phyloP scores from a whole-genome alignment of 352 stramenopile genomes.

The Globisporangium nagaii region DNA sequence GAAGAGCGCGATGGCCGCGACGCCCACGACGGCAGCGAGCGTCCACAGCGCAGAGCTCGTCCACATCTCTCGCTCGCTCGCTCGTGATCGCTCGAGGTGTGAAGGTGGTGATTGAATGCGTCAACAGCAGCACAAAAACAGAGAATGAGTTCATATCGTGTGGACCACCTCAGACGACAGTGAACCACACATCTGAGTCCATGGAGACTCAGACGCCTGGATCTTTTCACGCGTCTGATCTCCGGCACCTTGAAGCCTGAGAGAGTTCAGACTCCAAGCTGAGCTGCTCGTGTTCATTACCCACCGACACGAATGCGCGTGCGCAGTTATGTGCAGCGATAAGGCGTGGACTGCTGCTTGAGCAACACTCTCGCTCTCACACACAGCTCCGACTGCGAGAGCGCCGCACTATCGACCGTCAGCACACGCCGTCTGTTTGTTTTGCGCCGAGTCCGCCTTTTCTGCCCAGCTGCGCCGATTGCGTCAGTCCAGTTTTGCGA shows the following conservation, averaged over 20 bases:
- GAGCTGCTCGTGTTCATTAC: too few relatives aligned
- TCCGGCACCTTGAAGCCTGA: background rate
- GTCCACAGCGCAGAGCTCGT: slow-evolving; percentile 14
- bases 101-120: background rate
- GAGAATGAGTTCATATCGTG: slow-evolving; percentile 7
- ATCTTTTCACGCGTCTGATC: background rate
- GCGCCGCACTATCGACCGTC: too few relatives aligned
- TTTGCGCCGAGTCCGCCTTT: too few relatives aligned
- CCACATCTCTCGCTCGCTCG: slow-evolving; percentile 13
- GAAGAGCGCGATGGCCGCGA: slow-evolving; percentile 12
- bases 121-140: background rate
- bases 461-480: background rate
- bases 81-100: background rate
- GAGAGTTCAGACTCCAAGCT: background rate
- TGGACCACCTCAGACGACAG: background rate
- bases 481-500: too few relatives aligned
- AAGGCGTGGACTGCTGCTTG: too few relatives aligned
- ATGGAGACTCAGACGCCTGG: background rate
- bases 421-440: too few relatives aligned
- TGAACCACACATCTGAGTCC: background rate
- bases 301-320: too few relatives aligned
- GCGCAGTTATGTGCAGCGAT: too few relatives aligned
- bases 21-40: slow-evolving; percentile 17
- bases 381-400: too few relatives aligned
- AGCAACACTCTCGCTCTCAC: too few relatives aligned